Conservation (phyloP, 176 grass and related monocot genomes). For the Zea mays region Zm-B73-REFERENCE-NAM-5.0 NC_050099.1:245254501-245255000, state of each 20-base stretch:
- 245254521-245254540: slow-evolving; percentile 22
- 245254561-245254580: slow-evolving; percentile 17
- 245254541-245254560: slow-evolving; percentile 28
- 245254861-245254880: too few species aligned
- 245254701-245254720: neutral
- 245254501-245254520: slow-evolving; percentile 4
- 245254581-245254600: slow-evolving; percentile 8
- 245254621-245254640: slow-evolving; percentile 14
- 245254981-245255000: too few species aligned
- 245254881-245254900: too few species aligned
- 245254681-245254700: neutral
- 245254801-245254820: too few species aligned
- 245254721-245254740: neutral
- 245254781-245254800: neutral
- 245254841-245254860: too few species aligned
- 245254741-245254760: slow-evolving; percentile 19
- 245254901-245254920: too few species aligned
- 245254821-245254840: too few species aligned
- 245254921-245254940: too few species aligned
- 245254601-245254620: neutral
- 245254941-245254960: too few species aligned
- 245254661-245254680: slow-evolving; percentile 27
- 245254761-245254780: neutral
- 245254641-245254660: slow-evolving; percentile 15
- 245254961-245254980: too few species aligned